Base-by-base conservation (phyloP, 768 basidiomycete genomes). In the Pisolithus tinctorius region DNA sequence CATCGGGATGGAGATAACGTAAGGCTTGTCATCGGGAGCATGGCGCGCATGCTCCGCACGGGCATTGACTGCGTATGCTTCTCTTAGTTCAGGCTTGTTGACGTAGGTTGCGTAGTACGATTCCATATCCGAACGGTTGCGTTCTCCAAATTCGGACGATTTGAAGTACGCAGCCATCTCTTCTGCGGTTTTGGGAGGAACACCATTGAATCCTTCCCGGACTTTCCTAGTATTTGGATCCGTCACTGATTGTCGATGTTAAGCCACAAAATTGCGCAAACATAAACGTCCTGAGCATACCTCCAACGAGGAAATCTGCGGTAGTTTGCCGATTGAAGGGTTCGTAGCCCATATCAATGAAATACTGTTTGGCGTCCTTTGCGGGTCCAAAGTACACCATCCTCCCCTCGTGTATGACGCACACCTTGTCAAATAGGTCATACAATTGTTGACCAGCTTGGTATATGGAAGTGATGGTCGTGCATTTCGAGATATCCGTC, bases 381-480 rank as follows among this genome's bases (percentile, higher is more conserved):
- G 77, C 75, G 4, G 75, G 74, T 3, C 83, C 83, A 50, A 74
- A 83, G 69, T 78, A 85, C 36, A 74, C 74, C 67, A 78, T 75
- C 38, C 66, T 69, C 20, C 82, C 79, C 45, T 78, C 77, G 60
- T 77, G 71, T 58, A 85, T 71, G 45, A 84, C 72, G 56, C 78
- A 75, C 16, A 84, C 81, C 61, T 84, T 85, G 74, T 87, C 83
- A 58, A 87, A 93, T 40, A 76, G 70, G 20, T 76, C 52, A 52
- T 82, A 84, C 0, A 85, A 62, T 2, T 73, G 73, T 62, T 91
- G 87, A 47, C 84, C 83, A 7, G 87, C 90, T 66, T 93, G 90
- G 66, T 93, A 92, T 36, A 93, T 79, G 1, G 87, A 84, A n/a
- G 88, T 86, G 51, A 93, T 77, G 0, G 84, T 88, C 0, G 84